Conservation (phyloP, 257 asterid species). For the Vinca minor region DNA sequence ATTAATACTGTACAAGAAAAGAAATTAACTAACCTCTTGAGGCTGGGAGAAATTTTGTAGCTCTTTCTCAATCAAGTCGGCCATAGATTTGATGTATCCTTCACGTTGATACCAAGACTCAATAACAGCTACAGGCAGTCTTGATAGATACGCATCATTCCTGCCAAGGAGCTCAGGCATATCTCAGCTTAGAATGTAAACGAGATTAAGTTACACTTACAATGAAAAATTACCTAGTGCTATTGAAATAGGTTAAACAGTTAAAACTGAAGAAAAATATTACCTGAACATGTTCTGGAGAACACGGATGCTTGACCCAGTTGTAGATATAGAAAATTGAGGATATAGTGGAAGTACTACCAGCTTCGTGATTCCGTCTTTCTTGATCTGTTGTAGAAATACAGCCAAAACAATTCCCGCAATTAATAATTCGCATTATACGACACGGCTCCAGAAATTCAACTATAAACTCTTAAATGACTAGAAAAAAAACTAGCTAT, state of each 20-base stretch:
- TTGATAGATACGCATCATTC: constrained; percentile 53
- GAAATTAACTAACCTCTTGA: constrained; percentile 42
- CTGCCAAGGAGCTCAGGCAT: constrained; percentile 29
- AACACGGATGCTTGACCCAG: constrained; percentile 93
- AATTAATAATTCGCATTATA: not conserved
- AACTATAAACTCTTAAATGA: not conserved
- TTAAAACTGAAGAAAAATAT: not conserved
- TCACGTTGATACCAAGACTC: constrained; percentile 89
- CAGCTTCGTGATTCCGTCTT: constrained; percentile 69
- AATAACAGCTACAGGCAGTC: constrained; percentile 76
- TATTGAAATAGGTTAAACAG: not conserved
- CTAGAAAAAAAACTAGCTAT: not conserved
- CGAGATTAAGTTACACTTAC: not conserved
- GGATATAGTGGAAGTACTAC: constrained; percentile 94
- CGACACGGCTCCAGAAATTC: not conserved
- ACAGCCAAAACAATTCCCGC: not conserved
- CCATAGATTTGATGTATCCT: constrained; percentile 89
- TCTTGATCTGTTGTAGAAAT: constrained; percentile 55
- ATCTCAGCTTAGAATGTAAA: constrained; percentile 9
- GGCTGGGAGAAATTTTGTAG: constrained; percentile 50
- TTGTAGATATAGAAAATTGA: constrained; percentile 90
- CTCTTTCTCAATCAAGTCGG: constrained; percentile 76
- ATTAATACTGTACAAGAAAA: not conserved
- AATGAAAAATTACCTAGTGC: not conserved
- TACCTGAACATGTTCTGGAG: constrained; percentile 71